phyloP scores from a whole-genome alignment of 2,329 filamentous ascomycete species.

The Cladophialophora psammophila region DNA sequence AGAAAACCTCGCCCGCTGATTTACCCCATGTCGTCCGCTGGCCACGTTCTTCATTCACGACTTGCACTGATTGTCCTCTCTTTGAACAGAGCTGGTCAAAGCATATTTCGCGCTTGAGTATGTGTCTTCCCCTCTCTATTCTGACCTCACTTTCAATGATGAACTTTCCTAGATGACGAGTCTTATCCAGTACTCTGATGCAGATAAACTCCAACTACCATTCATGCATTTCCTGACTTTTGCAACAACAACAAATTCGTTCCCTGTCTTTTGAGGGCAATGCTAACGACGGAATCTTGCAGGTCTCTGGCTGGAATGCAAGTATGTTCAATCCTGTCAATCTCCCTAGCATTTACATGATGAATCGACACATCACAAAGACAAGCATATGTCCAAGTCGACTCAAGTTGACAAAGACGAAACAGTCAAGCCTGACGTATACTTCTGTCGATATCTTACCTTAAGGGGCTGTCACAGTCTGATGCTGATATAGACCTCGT shows the following conservation, averaged over 20 bases:
- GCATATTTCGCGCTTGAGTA: not conserved
- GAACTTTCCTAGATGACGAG: conserved; percentile 68
- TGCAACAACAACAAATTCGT: not conserved
- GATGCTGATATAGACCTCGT: not conserved
- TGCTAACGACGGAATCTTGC: conserved; percentile 5
- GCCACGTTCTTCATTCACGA: not conserved
- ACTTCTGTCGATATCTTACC: not conserved
- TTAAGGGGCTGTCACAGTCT: not conserved
- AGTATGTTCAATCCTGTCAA: not conserved
- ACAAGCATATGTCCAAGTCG: conserved; percentile 98
- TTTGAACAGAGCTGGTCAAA: not conserved
- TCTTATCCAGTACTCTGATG: conserved; percentile 68
- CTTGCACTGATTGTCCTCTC: not conserved
- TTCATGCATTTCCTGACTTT: conserved; percentile 65
- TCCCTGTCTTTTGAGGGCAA: not conserved
- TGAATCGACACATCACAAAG: conserved; percentile 82
- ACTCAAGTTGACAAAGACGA: conserved; percentile 58
- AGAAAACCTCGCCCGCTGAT: conserved; percentile 99
- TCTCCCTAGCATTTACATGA: conserved; percentile 63
- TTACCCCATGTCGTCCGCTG: not conserved
- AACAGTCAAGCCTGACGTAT: conserved; percentile 50
- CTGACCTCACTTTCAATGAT: conserved; percentile 49
- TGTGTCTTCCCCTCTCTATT: not conserved
- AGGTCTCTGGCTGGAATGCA: not conserved
- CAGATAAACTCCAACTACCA: conserved; percentile 63